Conservation (phyloP, 805 yeast genomes). For the Yamadazyma scolyti region DNA sequence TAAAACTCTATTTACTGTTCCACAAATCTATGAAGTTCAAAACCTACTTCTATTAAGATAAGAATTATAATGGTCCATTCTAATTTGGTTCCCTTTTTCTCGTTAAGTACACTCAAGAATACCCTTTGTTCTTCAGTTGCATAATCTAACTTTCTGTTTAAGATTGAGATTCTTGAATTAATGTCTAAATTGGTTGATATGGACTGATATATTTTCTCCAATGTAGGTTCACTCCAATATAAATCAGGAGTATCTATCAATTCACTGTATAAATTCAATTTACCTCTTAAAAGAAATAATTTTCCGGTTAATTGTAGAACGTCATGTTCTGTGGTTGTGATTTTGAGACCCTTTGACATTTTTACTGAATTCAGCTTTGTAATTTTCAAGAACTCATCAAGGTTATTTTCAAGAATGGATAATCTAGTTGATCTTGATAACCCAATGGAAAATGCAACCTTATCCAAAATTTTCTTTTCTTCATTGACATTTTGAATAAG, state of each 20-base stretch:
- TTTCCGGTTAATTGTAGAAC: conserved; percentile 70
- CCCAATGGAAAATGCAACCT: conserved; percentile 87
- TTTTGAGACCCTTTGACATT: conserved; percentile 56
- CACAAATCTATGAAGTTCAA: conserved; percentile 69
- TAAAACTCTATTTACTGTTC: too few relatives aligned
- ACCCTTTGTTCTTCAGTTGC: conserved; percentile 87
- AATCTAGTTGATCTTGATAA: conserved; percentile 81
- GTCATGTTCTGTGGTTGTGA: conserved; percentile 49
- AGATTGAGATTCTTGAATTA: conserved; percentile 67
- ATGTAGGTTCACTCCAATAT: conserved; percentile 87
- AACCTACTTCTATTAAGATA: conserved; percentile 80
- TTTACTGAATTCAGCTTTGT: conserved; percentile 64
- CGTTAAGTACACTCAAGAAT: conserved; percentile 68
- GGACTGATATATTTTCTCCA: conserved; percentile 71
- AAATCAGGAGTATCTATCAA: conserved; percentile 89
- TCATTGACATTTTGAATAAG: conserved; percentile 51
- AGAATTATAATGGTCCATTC: conserved; percentile 87
- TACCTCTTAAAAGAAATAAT: conserved; percentile 72
- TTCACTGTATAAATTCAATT: conserved; percentile 80
- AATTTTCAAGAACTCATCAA: conserved; percentile 63
- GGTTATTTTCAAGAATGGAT: conserved; percentile 69
- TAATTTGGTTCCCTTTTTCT: conserved; percentile 67
- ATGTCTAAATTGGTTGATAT: conserved; percentile 74
- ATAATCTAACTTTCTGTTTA: conserved; percentile 84
- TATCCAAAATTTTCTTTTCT: conserved; percentile 58